Evolutionary conservation across 2,329 filamentous ascomycete species (phyloP), one percentile per base, ranked within the genome.

Genomic region (Aspergillus sp.): DNA sequence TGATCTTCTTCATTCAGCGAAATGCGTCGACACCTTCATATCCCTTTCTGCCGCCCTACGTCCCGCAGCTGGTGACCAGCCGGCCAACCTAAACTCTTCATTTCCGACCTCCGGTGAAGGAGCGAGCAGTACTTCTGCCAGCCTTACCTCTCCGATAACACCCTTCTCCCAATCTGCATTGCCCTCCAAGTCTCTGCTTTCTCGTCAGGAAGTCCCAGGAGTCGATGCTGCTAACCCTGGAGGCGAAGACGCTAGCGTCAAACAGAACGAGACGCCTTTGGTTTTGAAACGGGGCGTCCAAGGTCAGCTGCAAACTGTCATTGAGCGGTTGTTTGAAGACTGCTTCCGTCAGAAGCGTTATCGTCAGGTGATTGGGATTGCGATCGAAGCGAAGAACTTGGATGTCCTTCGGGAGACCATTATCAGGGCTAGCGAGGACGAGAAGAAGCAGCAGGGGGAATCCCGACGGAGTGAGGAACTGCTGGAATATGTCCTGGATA

Each of bases 11-110:
- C 27, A 38, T 8, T 44, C 39, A 81, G 80, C 91, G 50, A 96
- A 94, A 78, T 98, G 93, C 65, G 82, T 98, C 62, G 93, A 98
- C 70, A 94, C 94, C 55, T 98, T 96, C 73, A 96, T 98, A 62
- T 83, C 88, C 49, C 78, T 90, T 44, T 85, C 81, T 43, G 80
- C 80, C 49, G 73, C 79, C 64, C 73, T 72, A 70, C 75, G 51
- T 65, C 78, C 54, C 60, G 73, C 73, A 67, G 49, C 70, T 68
- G 47, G 73, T 51, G 70, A 76, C 51, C 65, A 71, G 38, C 74
- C 85, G 33, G 79, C 82, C n/a, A 79, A 88, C 59, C 75, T 94
- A 41, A 84, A 85, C 56, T 90, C 86, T 7, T 83, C 86, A n/a
- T 93, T 94, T 57, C 78, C 83, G 40, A 78, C 76, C 56, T 79